Percentiles rank a stretch among this genome's conserved stretches.
Evolutionary conservation across 805 yeast species (phyloP).

Genomic region (Candida boidinii): DNA sequence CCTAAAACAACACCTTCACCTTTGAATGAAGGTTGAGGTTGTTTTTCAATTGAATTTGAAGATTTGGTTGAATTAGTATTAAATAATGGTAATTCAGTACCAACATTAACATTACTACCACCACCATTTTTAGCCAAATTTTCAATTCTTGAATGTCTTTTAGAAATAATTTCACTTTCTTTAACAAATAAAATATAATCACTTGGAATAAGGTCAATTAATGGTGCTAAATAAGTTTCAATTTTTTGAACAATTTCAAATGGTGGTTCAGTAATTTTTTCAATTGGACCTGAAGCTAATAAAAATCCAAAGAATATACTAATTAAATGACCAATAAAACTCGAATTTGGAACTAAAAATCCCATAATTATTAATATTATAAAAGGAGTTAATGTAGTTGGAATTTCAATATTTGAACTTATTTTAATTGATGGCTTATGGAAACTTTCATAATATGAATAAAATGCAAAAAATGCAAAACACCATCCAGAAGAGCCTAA

Average conservation of each 20-base stretch:
- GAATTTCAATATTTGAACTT: conserved; percentile 36
- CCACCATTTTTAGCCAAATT: too few species aligned
- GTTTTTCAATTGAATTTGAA: too few species aligned
- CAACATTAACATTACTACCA: conserved; percentile 5
- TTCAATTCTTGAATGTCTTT: conserved; percentile 14
- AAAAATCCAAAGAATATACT: conserved; percentile 62
- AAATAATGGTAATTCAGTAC: conserved; percentile 13
- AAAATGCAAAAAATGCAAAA: conserved; percentile 57
- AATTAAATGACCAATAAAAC: conserved; percentile 67
- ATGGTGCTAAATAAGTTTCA: conserved; percentile 42
- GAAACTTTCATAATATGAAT: conserved; percentile 38
- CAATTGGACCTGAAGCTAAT: conserved; percentile 48
- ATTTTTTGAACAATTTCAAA: conserved; percentile 54
- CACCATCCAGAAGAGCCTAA: conserved; percentile 71
- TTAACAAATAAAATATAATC: conserved; percentile 42
- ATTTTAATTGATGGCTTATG: conserved; percentile 14
- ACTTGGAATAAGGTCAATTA: conserved; percentile 46
- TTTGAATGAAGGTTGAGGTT: conserved; percentile 8
- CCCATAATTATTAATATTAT: conserved; percentile 38
- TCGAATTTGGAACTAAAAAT: conserved; percentile 53
- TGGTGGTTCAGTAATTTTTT: conserved; percentile 55
- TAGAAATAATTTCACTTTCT: conserved; percentile 47
- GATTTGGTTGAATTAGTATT: conserved; percentile 1
- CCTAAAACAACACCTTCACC: conserved; percentile 23
- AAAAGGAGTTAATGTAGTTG: conserved; percentile 55